Evolutionary conservation across 768 basidiomycete genomes (phyloP).

Genomic region (Exidia glandulosa): DNA sequence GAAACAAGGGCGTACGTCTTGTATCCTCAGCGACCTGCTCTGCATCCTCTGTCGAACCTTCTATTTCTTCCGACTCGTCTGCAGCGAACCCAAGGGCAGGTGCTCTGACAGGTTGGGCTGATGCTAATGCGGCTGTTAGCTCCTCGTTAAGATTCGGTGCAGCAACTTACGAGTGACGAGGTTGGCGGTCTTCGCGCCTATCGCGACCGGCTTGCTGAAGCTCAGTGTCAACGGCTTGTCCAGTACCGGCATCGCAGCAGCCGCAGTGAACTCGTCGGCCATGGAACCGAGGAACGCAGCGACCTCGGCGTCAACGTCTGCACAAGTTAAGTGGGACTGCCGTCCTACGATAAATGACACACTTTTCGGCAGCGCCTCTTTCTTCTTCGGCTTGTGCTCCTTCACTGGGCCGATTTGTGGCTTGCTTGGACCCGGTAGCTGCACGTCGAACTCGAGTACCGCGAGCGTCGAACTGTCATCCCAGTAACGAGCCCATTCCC

Average conservation of each 20-base stretch:
- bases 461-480: conserved; percentile 74
- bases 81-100: conserved; percentile 55
- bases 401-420: conserved; percentile 14
- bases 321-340: background rate
- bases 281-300: conserved; percentile 11
- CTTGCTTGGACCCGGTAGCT: conserved; percentile 35
- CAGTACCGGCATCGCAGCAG: conserved; percentile 60
- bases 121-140: background rate
- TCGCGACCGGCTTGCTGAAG: conserved; percentile 40
- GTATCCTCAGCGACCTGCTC: conserved; percentile 22
- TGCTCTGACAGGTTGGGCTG: background rate
- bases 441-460: conserved; percentile 70
- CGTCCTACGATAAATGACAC: background rate
- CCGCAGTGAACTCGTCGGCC: conserved; percentile 16
- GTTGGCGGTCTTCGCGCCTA: conserved; percentile 15
- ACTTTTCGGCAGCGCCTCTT: conserved; percentile 24
- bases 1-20: conserved; percentile 37
- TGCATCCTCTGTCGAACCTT: conserved; percentile 31
- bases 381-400: conserved; percentile 13
- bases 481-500: conserved; percentile 80
- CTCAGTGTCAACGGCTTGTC: conserved; percentile 74
- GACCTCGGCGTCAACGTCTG: conserved; percentile 24
- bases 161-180: conserved; percentile 23
- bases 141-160: background rate
- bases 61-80: conserved; percentile 31